phyloP scores from a whole-genome alignment of 2,329 filamentous ascomycete genomes.

The Fusarium xyrophilum region DNA sequence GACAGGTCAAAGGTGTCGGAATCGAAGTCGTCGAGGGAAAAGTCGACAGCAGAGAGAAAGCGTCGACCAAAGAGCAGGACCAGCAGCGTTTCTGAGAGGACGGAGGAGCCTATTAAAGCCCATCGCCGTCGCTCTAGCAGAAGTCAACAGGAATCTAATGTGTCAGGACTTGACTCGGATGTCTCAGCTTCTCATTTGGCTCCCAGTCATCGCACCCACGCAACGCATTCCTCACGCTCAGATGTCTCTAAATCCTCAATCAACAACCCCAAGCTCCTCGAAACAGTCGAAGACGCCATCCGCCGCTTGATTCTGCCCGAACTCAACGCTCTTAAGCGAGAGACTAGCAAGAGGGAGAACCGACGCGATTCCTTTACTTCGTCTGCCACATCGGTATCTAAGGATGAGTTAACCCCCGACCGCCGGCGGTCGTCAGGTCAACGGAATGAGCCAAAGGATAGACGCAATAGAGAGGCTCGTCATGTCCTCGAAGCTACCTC shows the following conservation, averaged over 20 bases:
- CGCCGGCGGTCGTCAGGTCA: conserved; percentile 68
- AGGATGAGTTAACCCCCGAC: conserved; percentile 64
- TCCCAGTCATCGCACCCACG: conserved; percentile 62
- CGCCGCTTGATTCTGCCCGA: conserved; percentile 89
- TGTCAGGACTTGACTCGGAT: conserved; percentile 63
- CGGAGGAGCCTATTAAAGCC: conserved; percentile 55
- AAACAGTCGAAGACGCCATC: conserved; percentile 93
- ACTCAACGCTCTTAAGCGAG: conserved; percentile 87
- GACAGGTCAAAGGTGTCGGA: conserved; percentile 52
- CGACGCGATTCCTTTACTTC: conserved; percentile 70
- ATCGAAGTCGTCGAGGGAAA: conserved; percentile 53
- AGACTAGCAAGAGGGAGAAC: conserved; percentile 79
- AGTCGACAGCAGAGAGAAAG: conserved; percentile 55
- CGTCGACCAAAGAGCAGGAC: conserved; percentile 56
- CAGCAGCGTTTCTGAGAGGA: conserved; percentile 57
- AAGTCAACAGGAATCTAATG: conserved; percentile 58
- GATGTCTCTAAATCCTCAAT: conserved; percentile 73
- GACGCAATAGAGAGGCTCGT: conserved; percentile 61
- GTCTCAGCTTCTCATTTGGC: conserved; percentile 61
- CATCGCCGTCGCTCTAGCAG: conserved; percentile 60
- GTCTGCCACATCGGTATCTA: conserved; percentile 61
- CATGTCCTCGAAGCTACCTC: conserved; percentile 61
- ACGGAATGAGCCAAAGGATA: conserved; percentile 54
- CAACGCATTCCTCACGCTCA: conserved; percentile 61
- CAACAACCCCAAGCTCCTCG: conserved; percentile 89